Conservation (phyloP, 1,139 yeast genomes). For the Hanseniaspora gamundiae region DNA sequence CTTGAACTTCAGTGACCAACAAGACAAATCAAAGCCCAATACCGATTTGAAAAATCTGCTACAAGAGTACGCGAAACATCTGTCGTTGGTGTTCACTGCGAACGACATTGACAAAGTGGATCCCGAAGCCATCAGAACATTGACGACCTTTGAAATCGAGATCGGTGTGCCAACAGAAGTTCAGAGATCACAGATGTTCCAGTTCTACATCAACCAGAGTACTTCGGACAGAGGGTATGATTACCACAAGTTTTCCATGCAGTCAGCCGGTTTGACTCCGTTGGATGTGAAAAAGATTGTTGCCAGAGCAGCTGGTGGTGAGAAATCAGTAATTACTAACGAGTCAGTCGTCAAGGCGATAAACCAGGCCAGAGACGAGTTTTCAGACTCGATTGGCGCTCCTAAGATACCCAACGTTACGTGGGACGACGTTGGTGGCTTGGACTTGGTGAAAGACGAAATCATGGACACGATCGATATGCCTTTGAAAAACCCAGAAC, state of each 20-base stretch:
- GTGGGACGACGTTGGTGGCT: constrained; percentile 76
- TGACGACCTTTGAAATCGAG: constrained; percentile 65
- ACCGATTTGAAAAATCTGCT: constrained; percentile 50
- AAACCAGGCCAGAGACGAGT: constrained; percentile 72
- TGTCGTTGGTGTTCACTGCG: constrained; percentile 56
- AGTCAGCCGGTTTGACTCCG: constrained; percentile 89
- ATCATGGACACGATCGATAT: constrained; percentile 89
- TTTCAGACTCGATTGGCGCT: constrained; percentile 91
- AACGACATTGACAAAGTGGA: constrained; percentile 54
- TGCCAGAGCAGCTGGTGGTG: neutral
- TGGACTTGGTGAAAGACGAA: constrained; percentile 81
- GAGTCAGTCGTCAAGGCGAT: constrained; percentile 35
- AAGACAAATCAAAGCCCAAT: constrained; percentile 41
- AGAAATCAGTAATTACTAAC: neutral
- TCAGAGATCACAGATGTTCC: constrained; percentile 58
- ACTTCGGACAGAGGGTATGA: constrained; percentile 10
- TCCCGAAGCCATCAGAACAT: constrained; percentile 53
- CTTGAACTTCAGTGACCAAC: constrained; percentile 57
- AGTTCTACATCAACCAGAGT: constrained; percentile 29
- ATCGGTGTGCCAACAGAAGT: constrained; percentile 67
- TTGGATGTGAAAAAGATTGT: constrained; percentile 68
- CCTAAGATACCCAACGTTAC: constrained; percentile 90
- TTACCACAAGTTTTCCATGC: constrained; percentile 46
- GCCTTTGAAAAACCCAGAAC: constrained; percentile 88
- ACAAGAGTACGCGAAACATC: constrained; percentile 36